These are phyloP conservation scores for Cystofilobasidium bisporidii DNA, from an alignment of 768 basidiomycete species.

Conservation along the genomic window DNA sequence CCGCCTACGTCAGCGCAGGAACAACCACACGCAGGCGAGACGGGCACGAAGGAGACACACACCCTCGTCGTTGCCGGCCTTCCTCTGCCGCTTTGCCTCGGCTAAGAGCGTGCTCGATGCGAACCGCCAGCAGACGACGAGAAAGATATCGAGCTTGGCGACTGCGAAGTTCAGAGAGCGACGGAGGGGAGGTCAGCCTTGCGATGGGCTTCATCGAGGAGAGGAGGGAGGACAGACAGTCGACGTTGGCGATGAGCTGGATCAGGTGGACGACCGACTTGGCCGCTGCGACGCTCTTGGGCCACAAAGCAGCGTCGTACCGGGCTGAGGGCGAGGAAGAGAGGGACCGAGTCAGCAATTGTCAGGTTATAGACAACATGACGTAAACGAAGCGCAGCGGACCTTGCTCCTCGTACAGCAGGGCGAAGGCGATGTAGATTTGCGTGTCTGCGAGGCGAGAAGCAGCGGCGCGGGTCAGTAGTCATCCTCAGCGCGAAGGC, in stretches of 20 bases:
- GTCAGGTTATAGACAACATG: too few species aligned
- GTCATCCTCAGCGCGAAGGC: too few species aligned
- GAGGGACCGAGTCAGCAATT: background rate
- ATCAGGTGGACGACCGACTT: constrained; percentile 4
- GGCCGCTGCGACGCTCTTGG: background rate
- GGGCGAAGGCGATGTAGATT: background rate
- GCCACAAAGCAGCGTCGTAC: background rate
- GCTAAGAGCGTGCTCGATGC: background rate
- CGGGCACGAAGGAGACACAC: background rate
- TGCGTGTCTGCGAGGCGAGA: background rate
- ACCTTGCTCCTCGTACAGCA: constrained; percentile 2
- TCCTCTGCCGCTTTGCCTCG: background rate
- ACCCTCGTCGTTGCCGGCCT: background rate
- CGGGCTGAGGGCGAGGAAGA: background rate
- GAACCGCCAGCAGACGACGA: background rate
- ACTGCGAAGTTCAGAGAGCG: background rate
- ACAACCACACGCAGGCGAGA: background rate
- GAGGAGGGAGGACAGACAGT: too few species aligned
- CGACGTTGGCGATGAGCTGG: background rate
- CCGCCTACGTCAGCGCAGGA: too few species aligned
- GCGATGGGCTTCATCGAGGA: too few species aligned
- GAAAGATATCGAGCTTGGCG: background rate
- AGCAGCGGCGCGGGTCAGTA: background rate
- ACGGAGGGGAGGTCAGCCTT: background rate
- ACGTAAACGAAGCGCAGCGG: background rate